Conservation (phyloP, 2,329 filamentous ascomycete genomes). For the Epichloe festucae region DNA sequence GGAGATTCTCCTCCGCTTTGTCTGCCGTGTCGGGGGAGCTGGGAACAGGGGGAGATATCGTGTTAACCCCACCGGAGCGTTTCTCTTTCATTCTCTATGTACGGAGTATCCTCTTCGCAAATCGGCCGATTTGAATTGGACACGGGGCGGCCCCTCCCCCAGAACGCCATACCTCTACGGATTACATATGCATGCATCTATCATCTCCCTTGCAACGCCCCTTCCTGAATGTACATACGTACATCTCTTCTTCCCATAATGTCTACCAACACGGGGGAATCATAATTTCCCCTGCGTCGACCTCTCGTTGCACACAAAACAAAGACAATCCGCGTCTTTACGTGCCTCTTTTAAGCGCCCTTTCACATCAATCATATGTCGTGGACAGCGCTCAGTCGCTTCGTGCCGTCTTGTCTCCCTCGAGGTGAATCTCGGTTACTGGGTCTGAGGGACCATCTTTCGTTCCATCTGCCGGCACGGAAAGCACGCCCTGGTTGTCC, state of each 20-base stretch:
- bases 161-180: background rate
- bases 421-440: conserved; percentile 37
- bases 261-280: background rate
- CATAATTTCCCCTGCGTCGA: background rate
- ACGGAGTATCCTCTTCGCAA: too few species aligned
- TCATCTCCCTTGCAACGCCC: background rate
- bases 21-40: too few species aligned
- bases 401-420: conserved; percentile 22
- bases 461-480: conserved; percentile 23
- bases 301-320: background rate
- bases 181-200: background rate
- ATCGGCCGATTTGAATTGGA: too few species aligned
- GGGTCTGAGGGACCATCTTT: conserved; percentile 28
- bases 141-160: background rate
- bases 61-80: too few species aligned
- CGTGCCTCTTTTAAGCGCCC: background rate
- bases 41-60: too few species aligned
- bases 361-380: background rate
- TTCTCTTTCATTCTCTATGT: too few species aligned
- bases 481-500: conserved; percentile 24
- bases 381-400: conserved; percentile 9
- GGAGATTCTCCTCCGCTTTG: too few species aligned
- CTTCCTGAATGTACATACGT: background rate
- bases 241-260: background rate
- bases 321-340: background rate